Percentiles rank a stretch among this genome's conserved stretches.
Evolutionary conservation across 305 asterid genomes (phyloP).

Genomic region (Nicotiana rustica): DNA sequence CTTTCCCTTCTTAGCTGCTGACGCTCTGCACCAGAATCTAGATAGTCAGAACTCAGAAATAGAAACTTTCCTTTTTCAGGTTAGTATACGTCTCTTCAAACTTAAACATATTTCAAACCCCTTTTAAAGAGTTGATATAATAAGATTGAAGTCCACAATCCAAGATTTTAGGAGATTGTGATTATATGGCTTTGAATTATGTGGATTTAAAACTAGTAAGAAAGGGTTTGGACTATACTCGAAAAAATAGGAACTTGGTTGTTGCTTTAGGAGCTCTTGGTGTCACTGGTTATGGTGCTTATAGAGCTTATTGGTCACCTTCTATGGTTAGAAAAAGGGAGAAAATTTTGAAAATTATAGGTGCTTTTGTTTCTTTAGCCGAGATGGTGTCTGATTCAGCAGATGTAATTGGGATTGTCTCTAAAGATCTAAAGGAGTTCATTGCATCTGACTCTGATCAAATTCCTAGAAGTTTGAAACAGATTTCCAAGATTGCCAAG

Average conservation of each 20-base stretch:
- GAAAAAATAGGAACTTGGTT: conserved; percentile 58
- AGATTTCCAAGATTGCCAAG: conserved; percentile 62
- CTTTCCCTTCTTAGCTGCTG: conserved; percentile 37
- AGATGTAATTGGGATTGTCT: conserved; percentile 64
- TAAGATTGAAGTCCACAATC: neutral
- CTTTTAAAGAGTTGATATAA: neutral
- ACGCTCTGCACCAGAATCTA: conserved; percentile 36
- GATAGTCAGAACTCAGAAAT: conserved; percentile 25
- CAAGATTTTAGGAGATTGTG: conserved; percentile 10
- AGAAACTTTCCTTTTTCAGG: neutral
- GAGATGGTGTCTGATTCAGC: conserved; percentile 75
- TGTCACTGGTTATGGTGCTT: conserved; percentile 58
- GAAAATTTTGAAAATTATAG: conserved; percentile 49
- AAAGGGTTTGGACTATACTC: conserved; percentile 48
- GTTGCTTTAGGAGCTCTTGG: conserved; percentile 62
- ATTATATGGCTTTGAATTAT: conserved; percentile 29
- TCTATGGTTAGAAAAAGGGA: conserved; percentile 63
- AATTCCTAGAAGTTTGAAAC: conserved; percentile 72
- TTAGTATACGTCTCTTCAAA: conserved; percentile 27
- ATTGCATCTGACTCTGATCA: conserved; percentile 66
- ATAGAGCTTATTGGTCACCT: conserved; percentile 59
- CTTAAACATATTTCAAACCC: neutral
- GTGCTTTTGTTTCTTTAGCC: conserved; percentile 56
- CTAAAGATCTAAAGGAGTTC: conserved; percentile 66
- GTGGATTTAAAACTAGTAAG: conserved; percentile 53